Percentiles rank a stretch among this genome's conserved stretches.
Conservation (phyloP, 352 stramenopile genomes). For the Phytopythium montanum region DNA sequence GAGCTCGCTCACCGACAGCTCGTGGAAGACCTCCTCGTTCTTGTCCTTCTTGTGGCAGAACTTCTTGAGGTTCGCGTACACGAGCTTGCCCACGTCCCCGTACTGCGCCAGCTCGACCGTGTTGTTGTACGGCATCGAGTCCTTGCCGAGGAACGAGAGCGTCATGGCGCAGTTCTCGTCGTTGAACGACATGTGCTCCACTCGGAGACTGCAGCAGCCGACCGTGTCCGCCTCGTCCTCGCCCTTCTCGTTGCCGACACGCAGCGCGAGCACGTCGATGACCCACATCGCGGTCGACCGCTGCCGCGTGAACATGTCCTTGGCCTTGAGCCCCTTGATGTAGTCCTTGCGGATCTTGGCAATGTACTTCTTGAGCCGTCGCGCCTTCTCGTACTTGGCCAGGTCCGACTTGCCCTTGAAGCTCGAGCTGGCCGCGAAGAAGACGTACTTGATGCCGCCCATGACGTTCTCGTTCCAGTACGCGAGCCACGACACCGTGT, state of each 20-base stretch:
- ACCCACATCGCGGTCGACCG: constrained; percentile 99
- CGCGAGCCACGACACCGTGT: constrained; percentile 90
- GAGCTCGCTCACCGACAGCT: constrained; percentile 93
- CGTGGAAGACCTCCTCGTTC: constrained; percentile 97
- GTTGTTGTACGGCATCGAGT: constrained; percentile 99
- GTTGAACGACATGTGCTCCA: constrained; percentile 98
- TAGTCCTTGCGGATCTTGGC: constrained; percentile 93
- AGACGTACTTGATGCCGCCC: constrained; percentile 98
- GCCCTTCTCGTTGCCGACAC: constrained; percentile 99
- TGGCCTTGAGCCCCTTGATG: constrained; percentile 81
- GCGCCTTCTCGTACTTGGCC: constrained; percentile 99
- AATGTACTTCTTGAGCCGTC: constrained; percentile 97
- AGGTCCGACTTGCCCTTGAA: constrained; percentile 99
- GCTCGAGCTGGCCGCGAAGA: constrained; percentile 95
- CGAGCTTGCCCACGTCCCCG: constrained; percentile 82
- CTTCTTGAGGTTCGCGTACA: constrained; percentile 96
- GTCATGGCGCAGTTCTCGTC: constrained; percentile 93
- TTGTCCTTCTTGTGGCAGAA: constrained; percentile 97
- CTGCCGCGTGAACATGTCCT: constrained; percentile 91
- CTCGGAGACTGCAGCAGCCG: constrained; percentile 98
- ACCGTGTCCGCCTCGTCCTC: constrained; percentile 99
- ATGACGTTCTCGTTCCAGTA: constrained; percentile 99
- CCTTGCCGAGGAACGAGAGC: constrained; percentile 99
- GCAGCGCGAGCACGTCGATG: constrained; percentile 99
- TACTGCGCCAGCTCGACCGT: constrained; percentile 95